Evolutionary conservation across 352 stramenopile genomes (phyloP), one percentile per base, ranked within the genome.

Genomic region (Pythium sp.): DNA sequence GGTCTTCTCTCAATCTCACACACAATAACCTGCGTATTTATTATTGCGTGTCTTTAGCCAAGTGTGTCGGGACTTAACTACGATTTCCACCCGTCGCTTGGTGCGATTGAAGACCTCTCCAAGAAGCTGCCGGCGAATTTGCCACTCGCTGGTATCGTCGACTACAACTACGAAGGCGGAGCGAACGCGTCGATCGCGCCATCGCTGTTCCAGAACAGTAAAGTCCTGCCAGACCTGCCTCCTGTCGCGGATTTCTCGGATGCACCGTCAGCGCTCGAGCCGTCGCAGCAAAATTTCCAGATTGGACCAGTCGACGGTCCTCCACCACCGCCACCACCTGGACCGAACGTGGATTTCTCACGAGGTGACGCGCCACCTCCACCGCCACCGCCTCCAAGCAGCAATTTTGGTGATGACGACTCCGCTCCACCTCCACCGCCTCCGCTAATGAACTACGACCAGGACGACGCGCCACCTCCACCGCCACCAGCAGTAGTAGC

Each of bases 151-250:
- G 90, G 91, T 54, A 92, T 94, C 67, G 86, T 84, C 47, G 75
- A 92, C 69, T 90, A 91, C 73, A 84, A 88, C 64, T 95, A 92
- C 62, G 81, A 84, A n/a, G 74, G 81, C 49, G 83, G 91, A 47
- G 71, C 63, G 47, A 91, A 69, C 47, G 72, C 73, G 34, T 93
- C 84, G 18, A 96, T 96, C 56, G 88, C 88, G 41, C 88, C 88
- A 41, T 96, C 88, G 5, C 73, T 91, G 64, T 95, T 93, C 64
- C 87, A 95, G 66, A 82, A 93, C 73, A 51, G 18, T 18, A 92
- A 93, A 65, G 69, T 77, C 26, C 71, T 94, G 32, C 84, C 84
- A 14, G 88, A 96, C 60, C 41, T 94, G 1, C 85, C 88, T 32
- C 54, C 79, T 0, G 75, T 92, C 2, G 78, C 82, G 0, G 84